Evolutionary conservation across 2,329 filamentous ascomycete species (phyloP).

Genomic region (Hymenoscyphus albidus): DNA sequence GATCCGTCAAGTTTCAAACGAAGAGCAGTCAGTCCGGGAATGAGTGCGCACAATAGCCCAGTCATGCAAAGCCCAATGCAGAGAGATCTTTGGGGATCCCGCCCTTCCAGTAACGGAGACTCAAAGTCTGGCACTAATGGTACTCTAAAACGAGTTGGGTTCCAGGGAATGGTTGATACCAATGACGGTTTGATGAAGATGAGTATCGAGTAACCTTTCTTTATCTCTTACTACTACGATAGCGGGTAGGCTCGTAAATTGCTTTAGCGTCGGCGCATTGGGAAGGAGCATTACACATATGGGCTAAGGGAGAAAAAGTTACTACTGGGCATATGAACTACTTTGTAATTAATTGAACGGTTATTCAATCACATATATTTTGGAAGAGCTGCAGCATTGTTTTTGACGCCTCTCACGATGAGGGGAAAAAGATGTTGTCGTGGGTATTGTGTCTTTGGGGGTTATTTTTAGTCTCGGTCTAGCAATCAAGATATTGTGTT

Average conservation of each 20-base stretch:
- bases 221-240: not conserved
- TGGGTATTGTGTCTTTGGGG: not conserved
- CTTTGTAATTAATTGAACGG: not conserved
- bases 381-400: not conserved
- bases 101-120: constrained; percentile 55
- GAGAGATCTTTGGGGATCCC: constrained; percentile 67
- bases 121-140: constrained; percentile 48
- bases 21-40: constrained; percentile 83
- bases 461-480: no score
- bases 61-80: constrained; percentile 81
- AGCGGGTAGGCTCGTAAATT: not conserved
- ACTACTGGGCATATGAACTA: not conserved
- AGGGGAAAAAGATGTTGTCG: not conserved
- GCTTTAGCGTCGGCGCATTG: constrained; percentile 2
- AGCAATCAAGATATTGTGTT: no score
- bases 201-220: constrained; percentile 72
- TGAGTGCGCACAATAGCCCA: constrained; percentile 88
- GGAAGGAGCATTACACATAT: not conserved
- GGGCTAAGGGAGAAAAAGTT: not conserved
- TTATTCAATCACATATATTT: not conserved
- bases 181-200: constrained; percentile 94
- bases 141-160: constrained; percentile 58
- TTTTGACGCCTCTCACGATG: not conserved
- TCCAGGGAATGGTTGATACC: constrained; percentile 95
- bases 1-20: constrained; percentile 86